A percentile compares a stretch with the other conserved stretches of the same genome.
These are phyloP conservation scores for Rhynchosporium graminicola DNA, from an alignment of 2,329 filamentous ascomycete genomes.

Conservation along the genomic window DNA sequence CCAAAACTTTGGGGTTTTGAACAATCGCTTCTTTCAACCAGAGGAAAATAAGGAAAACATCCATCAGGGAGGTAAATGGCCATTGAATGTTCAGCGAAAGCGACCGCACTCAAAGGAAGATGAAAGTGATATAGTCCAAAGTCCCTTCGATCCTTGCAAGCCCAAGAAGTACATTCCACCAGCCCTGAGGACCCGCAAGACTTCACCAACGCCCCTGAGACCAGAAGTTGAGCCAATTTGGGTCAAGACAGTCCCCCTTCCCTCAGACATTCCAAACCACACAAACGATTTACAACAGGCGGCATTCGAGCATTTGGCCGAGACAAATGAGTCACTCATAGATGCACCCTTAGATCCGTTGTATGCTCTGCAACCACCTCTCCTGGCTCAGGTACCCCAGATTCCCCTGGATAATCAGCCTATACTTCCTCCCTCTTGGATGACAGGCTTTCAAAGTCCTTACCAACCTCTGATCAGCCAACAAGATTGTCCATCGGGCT, in stretches of 20 bases:
- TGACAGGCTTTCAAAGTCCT: neutral
- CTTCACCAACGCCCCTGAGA: neutral
- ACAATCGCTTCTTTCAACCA: conserved; percentile 3
- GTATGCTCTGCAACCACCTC: neutral
- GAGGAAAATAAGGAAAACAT: conserved; percentile 16
- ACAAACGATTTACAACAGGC: neutral
- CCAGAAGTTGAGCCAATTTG: conserved; percentile 18
- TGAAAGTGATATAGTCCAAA: neutral
- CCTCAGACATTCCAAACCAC: neutral
- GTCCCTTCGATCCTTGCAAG: neutral
- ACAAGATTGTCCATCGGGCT: neutral
- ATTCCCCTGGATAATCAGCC: neutral
- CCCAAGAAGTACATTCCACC: conserved; percentile 19
- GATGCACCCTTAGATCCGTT: neutral
- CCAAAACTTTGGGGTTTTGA: conserved; percentile 14
- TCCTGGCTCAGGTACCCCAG: neutral
- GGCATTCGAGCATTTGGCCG: neutral
- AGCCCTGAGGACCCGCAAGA: conserved; percentile 14
- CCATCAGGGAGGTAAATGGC: conserved; percentile 7
- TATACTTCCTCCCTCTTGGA: conserved; percentile 2
- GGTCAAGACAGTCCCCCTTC: conserved; percentile 13
- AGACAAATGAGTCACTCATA: neutral
- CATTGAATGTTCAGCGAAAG: conserved; percentile 14
- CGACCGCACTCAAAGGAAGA: conserved; percentile 12
- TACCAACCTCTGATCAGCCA: neutral